A percentile compares a stretch with the other conserved stretches of the same genome.
Evolutionary conservation across 2,329 filamentous ascomycete species (phyloP).

Genomic region (Phyllosticta paracitricarpa): DNA sequence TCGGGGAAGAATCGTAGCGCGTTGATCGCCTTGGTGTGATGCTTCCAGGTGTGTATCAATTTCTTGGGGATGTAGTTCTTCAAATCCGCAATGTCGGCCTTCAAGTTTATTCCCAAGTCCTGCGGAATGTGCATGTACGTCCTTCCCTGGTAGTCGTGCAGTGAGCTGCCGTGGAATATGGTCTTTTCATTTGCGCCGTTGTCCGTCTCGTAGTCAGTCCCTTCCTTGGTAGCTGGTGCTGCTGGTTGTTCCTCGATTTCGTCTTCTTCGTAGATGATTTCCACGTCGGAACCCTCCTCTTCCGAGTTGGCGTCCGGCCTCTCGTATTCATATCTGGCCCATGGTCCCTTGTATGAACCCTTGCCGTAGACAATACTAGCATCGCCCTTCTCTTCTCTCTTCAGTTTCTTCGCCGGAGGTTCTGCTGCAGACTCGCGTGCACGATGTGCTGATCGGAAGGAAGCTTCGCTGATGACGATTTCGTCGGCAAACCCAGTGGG

Average conservation of each 20-base stretch:
- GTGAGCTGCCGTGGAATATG: constrained; percentile 71
- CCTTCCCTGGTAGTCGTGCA: constrained; percentile 88
- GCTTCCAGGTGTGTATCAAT: constrained; percentile 79
- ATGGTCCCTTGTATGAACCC: constrained; percentile 84
- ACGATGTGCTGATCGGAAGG: constrained; percentile 79
- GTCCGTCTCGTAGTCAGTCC: constrained; percentile 41
- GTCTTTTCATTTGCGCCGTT: constrained; percentile 57
- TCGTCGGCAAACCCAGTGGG: constrained; percentile 79
- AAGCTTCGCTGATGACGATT: constrained; percentile 79
- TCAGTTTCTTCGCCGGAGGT: constrained; percentile 59
- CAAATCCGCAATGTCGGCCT: constrained; percentile 65
- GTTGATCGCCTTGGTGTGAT: constrained; percentile 70
- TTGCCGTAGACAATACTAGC: constrained; percentile 76
- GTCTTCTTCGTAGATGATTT: constrained; percentile 68
- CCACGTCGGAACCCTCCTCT: constrained; percentile 56
- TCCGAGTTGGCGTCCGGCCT: constrained; percentile 59
- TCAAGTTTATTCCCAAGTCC: constrained; percentile 41
- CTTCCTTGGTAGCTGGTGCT: constrained; percentile 51
- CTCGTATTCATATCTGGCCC: constrained; percentile 74
- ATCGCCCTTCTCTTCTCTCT: constrained; percentile 76
- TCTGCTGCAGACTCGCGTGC: constrained; percentile 56
- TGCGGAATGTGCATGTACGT: constrained; percentile 98
- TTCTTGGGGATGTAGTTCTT: constrained; percentile 96
- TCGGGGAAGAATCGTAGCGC: constrained; percentile 81
- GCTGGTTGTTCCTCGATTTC: constrained; percentile 51